A percentile compares a stretch with the other conserved stretches of the same genome.
phyloP scores from a whole-genome alignment of 1,139 yeast species.

The Debaryomycetaceae sp. region DNA sequence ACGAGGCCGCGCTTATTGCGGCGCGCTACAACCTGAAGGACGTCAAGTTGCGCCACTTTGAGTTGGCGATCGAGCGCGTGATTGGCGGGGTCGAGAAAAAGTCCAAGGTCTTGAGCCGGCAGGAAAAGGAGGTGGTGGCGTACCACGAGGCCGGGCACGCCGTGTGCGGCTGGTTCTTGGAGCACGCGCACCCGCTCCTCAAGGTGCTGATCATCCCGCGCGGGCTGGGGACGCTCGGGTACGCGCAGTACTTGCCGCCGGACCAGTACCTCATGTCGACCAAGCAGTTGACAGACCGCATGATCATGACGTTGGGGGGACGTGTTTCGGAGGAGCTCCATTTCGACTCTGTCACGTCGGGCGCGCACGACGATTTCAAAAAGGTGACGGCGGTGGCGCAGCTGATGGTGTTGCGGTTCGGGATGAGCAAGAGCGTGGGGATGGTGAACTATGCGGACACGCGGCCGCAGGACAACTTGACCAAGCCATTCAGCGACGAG shows the following conservation, averaged over 20 bases:
- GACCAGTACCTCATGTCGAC: conserved; percentile 77
- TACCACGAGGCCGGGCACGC: conserved; percentile 99
- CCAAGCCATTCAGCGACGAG: conserved; percentile 85
- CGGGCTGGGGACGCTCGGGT: conserved; percentile 95
- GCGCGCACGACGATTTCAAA: conserved; percentile 93
- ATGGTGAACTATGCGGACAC: conserved; percentile 56
- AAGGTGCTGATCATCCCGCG: conserved; percentile 95
- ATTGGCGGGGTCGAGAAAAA: conserved; percentile 95
- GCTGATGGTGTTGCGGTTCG: conserved; percentile 83
- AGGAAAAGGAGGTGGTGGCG: conserved; percentile 83
- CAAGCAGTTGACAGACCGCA: conserved; percentile 73
- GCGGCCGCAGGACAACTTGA: conserved; percentile 50
- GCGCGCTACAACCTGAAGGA: conserved; percentile 69
- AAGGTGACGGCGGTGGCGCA: conserved; percentile 94
- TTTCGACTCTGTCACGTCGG: conserved; percentile 83
- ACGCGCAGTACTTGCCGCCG: conserved; percentile 93
- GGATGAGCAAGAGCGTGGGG: conserved; percentile 84
- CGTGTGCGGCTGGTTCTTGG: conserved; percentile 90
- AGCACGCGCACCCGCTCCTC: conserved; percentile 82
- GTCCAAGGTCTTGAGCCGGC: conserved; percentile 68
- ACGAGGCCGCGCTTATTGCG: conserved; percentile 94
- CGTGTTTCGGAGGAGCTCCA: conserved; percentile 91
- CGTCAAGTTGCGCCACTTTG: conserved; percentile 73
- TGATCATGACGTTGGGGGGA: conserved; percentile 97
- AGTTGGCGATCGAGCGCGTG: conserved; percentile 92